Evolutionary conservation across 768 basidiomycete species (phyloP), one percentile per base, ranked within the genome.

Genomic region (Amanita phalloides): DNA sequence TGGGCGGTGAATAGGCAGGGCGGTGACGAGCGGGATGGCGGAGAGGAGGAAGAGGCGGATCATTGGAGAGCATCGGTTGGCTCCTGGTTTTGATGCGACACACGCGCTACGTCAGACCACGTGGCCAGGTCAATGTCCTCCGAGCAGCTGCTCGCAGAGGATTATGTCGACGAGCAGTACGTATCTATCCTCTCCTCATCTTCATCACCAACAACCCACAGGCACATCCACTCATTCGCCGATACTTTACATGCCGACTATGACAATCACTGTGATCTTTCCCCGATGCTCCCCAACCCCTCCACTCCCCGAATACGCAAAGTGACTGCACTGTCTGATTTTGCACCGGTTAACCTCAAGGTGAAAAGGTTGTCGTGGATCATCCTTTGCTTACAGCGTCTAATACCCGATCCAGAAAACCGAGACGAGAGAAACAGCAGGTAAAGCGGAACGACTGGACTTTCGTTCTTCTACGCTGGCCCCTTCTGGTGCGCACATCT

Each of bases 291-390:
- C 35, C 72, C 73, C 5, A 54, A 55, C 37, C 58, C 62, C 37
- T 57, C 56, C 46, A 56, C 65, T 57, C 61, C 60, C 5, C 81
- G 87, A 14, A 76, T 90, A 21, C 76, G 80, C 61, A 92, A 90
- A 67, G 81, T 94, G 5, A 82, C 86, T 47, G 89, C 90, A 1
- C 68, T 90, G 46, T 86, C 83, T 1, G 91, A 94, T 63, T 92
- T 90, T 58, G 90, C 93, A 4, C 96, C 95, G 0, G 81, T 97
- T 23, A 90, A 96, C 62, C 67, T 90, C 57, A 84, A 74, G 61
- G 83, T 97, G 17, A 84, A 79, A 64, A 81, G 77, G 90, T 90
- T 57, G 8, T 26, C 8, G 4, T 20, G 4, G 5, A 28, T 20
- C 23, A 32, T 17, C 5, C 23, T 0, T 8, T 13, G n/a, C 3